These are phyloP conservation scores for Paracorniculantispora psalliotae DNA, from an alignment of 2,329 filamentous ascomycete species.

Conservation along the genomic window DNA sequence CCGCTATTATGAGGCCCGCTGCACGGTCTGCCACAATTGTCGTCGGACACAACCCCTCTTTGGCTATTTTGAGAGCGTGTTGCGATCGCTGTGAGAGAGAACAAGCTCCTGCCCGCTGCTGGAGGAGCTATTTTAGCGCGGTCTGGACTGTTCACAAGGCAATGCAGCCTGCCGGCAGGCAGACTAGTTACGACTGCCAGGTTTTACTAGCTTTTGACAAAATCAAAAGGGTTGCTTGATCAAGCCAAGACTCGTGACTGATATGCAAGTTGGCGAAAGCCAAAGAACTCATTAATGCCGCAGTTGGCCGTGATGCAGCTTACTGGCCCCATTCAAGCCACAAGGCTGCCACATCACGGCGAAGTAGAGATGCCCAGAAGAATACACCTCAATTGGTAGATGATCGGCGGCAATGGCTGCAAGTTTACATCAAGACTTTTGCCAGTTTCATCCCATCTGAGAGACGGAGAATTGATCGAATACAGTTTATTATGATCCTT, in stretches of 20 bases:
- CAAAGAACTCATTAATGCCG: neutral
- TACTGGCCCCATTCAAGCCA: neutral
- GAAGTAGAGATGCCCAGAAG: neutral
- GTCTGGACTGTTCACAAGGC: neutral
- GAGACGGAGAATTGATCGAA: neutral
- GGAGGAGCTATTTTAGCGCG: neutral
- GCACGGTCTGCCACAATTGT: no score
- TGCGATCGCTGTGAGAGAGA: no score
- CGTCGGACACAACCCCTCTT: neutral
- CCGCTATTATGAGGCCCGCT: no score
- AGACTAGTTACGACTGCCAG: neutral
- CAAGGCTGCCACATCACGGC: neutral
- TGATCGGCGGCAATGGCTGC: neutral
- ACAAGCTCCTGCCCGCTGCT: neutral
- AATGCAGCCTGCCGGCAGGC: neutral
- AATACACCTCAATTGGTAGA: neutral
- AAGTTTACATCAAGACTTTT: neutral
- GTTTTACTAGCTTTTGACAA: neutral
- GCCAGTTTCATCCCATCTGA: neutral
- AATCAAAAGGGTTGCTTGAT: no score
- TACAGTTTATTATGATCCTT: neutral
- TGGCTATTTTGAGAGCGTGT: neutral
- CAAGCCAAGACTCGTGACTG: no score
- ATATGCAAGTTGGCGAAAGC: neutral
- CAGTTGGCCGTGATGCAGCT: neutral